A percentile compares a stretch with the other conserved stretches of the same genome.
phyloP scores from a whole-genome alignment of 805 yeast genomes.

The Kregervanrija delftensis region DNA sequence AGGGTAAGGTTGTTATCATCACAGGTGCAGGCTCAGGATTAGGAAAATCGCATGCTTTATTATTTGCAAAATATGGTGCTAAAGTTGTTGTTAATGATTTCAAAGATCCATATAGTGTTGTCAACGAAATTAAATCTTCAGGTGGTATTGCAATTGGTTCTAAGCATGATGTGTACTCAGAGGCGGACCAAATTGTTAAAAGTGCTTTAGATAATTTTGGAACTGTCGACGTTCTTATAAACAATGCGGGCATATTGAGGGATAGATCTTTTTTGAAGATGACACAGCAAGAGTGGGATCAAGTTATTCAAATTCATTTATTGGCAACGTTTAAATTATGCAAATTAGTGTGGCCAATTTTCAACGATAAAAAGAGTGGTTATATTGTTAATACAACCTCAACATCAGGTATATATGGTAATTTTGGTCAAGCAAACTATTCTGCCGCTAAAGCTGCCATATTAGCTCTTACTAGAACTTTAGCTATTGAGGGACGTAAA shows the following conservation, averaged over 20 bases:
- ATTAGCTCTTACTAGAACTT: conserved; percentile 74
- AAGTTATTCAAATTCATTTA: conserved; percentile 75
- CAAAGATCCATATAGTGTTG: conserved; percentile 64
- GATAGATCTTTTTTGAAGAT: conserved; percentile 84
- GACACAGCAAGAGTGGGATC: conserved; percentile 78
- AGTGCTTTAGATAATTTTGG: conserved; percentile 76
- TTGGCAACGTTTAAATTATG: conserved; percentile 74
- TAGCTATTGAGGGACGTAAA: conserved; percentile 88
- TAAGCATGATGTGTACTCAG: conserved; percentile 70
- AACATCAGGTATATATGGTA: conserved; percentile 95
- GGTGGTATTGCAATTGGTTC: conserved; percentile 79
- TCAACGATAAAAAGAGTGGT: conserved; percentile 72
- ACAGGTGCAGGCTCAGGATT: conserved; percentile 96
- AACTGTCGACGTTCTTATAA: conserved; percentile 74
- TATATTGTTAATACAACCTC: conserved; percentile 84
- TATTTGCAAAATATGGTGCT: conserved; percentile 87
- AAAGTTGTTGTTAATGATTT: conserved; percentile 92
- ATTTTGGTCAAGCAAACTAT: conserved; percentile 95
- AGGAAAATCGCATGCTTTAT: conserved; percentile 83
- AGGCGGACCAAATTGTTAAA: conserved; percentile 68
- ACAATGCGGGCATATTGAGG: conserved; percentile 92
- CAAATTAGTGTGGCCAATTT: conserved; percentile 90
- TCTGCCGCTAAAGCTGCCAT: conserved; percentile 90
- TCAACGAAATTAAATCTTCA: conserved; percentile 59
- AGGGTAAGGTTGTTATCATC: conserved; percentile 79